Conservation (phyloP, 257 asterid species). For the Schizonepeta tenuifolia region DNA sequence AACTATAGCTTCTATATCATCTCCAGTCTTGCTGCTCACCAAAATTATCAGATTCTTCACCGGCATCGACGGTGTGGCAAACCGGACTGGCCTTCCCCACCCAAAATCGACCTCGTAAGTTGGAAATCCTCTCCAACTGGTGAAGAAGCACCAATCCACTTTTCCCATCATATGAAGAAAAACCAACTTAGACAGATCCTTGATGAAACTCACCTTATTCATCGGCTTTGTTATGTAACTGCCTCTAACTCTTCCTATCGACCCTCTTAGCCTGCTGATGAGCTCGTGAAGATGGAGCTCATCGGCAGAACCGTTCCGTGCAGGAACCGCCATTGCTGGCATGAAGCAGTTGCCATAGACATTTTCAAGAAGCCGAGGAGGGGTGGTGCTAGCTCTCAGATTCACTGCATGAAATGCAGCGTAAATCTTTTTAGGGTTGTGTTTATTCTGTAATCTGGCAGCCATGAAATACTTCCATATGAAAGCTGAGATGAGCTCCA, state of each 20-base stretch:
- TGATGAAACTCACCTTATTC: not conserved
- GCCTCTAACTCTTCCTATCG: not conserved
- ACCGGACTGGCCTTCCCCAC: not conserved
- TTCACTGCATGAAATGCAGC: constrained; percentile 33
- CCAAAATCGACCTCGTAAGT: not conserved
- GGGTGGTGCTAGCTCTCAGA: constrained; percentile 40
- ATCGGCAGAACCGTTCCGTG: not conserved
- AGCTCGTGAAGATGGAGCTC: not conserved
- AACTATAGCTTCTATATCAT: not conserved
- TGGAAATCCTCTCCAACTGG: constrained; percentile 9
- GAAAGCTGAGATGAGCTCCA: constrained; percentile 53
- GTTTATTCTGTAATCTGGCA: not conserved
- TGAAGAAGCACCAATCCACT: not conserved
- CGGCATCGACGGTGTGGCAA: not conserved
- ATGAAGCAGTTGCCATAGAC: constrained; percentile 26
- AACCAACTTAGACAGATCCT: not conserved
- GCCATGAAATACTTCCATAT: constrained; percentile 44
- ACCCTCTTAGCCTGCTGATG: not conserved
- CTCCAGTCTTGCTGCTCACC: not conserved
- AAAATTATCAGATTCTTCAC: not conserved
- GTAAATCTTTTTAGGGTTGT: no score
- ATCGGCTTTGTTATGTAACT: not conserved
- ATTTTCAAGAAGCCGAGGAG: not conserved
- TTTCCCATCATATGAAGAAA: not conserved
- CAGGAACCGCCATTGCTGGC: not conserved